Conservation (phyloP, 1,284 basidiomycete genomes). For the Moesziomyces antarcticus region DNA sequence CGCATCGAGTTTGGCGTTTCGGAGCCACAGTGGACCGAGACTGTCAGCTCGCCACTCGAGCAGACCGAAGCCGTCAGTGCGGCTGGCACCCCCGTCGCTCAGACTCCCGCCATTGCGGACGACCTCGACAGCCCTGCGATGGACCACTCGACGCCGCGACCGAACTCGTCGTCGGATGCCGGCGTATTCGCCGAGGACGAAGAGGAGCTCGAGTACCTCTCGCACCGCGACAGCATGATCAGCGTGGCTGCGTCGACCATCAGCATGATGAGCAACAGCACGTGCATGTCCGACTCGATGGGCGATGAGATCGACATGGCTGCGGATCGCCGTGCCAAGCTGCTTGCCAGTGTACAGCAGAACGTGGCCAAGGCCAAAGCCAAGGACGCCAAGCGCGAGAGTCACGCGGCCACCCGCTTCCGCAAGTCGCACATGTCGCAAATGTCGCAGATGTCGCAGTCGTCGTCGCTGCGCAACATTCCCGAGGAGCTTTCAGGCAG, state of each 20-base stretch:
- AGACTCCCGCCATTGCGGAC: slow-evolving; percentile 3
- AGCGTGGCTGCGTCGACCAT: slow-evolving; percentile 49
- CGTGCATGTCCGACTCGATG: slow-evolving; percentile 43
- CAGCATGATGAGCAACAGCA: slow-evolving; percentile 52
- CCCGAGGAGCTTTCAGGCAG: slow-evolving; percentile 35
- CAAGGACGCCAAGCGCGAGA: slow-evolving; percentile 42
- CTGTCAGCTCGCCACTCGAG: no score
- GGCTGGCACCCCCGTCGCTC: slow-evolving; percentile 13
- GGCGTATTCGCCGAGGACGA: slow-evolving; percentile 17
- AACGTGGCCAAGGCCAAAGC: slow-evolving; percentile 38
- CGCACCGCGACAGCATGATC: slow-evolving; percentile 43
- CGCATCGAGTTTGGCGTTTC: slow-evolving; percentile 30
- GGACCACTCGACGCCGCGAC: slow-evolving; percentile 26
- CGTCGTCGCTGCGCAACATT: slow-evolving; percentile 42
- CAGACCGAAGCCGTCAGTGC: background rate
- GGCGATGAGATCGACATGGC: slow-evolving; percentile 42
- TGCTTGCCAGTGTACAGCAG: slow-evolving; percentile 46
- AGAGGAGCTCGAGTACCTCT: slow-evolving; percentile 21
- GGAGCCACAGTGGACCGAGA: background rate
- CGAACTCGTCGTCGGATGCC: slow-evolving; percentile 10
- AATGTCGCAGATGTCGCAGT: slow-evolving; percentile 13
- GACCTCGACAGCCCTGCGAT: slow-evolving; percentile 11
- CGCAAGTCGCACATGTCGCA: slow-evolving; percentile 28
- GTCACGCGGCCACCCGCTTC: slow-evolving; percentile 26
- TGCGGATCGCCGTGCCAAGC: slow-evolving; percentile 40